Evolutionary conservation across 2,329 filamentous ascomycete genomes (phyloP), one percentile per base, ranked within the genome.

Genomic region (Colletotrichum sp.): DNA sequence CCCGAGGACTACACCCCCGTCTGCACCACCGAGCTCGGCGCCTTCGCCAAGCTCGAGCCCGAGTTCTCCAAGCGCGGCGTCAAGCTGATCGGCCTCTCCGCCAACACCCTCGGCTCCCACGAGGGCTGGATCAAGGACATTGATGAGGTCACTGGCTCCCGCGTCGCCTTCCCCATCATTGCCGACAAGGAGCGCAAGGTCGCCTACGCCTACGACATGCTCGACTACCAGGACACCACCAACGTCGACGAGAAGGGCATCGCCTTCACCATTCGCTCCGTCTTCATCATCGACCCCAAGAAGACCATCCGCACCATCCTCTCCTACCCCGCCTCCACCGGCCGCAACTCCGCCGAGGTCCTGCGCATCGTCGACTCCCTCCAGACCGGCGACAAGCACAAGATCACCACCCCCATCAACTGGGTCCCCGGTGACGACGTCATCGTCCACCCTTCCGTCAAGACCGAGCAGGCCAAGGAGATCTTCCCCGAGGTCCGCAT

Each of bases 231-330:
- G 85, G 94, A 96, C 85, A 91, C 93, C 81, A 94, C 93, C 88
- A 96, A 96, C 87, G 93, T 96, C 74, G 94, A 96, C 85, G 86
- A 90, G 82, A 95, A 95, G 91, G 94, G 94, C 80, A 94, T 96
- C 81, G 95, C 96, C 72, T 96, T 98, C 88, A 98, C 96, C 81
- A 98, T 98, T 88, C 95, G 96, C 82, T 95, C 94, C 81, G 96
- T 98, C 84, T 98, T 98, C 90, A 90, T 98, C 88, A 97, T 98
- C 85, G 96, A 98, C 89, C 96, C 96, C 79, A 92, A 92, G 86
- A 98, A 98, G 93, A 96, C 94, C 86, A 97, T 98, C 87, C 94
- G 96, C 81, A 92, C 96, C 84, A 98, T 95, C 85, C 94, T 98
- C 89, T 93, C 95, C 83, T 98, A 98, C 90, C 96, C 96, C 59